These are phyloP conservation scores for Filobasidium uniguttulatum DNA, from an alignment of 1,284 basidiomycete species.

Conservation along the genomic window DNA sequence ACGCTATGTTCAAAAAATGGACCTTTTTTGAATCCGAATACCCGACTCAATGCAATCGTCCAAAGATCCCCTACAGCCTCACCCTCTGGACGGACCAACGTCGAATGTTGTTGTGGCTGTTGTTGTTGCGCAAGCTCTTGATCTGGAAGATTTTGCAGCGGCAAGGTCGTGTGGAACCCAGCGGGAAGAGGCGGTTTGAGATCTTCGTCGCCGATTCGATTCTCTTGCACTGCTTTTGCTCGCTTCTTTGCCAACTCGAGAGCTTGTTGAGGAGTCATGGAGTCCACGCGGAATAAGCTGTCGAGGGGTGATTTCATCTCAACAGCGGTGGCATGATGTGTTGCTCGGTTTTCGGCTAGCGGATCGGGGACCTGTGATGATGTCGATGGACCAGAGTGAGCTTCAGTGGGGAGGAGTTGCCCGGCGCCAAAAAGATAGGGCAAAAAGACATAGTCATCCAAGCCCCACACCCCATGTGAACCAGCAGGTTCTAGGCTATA, in stretches of 20 bases:
- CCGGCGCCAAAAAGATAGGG: constrained; percentile 77
- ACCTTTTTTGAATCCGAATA: constrained; percentile 66
- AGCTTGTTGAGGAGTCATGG: not conserved
- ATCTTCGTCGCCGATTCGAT: too few species aligned
- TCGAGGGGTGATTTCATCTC: too few species aligned
- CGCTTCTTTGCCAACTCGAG: constrained; percentile 69
- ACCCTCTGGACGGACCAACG: too few species aligned
- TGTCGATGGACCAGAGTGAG: constrained; percentile 23
- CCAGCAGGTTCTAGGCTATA: constrained; percentile 93
- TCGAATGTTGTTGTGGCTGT: too few species aligned
- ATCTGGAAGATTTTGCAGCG: too few species aligned
- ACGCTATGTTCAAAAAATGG: constrained; percentile 78
- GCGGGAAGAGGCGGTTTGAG: too few species aligned
- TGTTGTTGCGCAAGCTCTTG: too few species aligned
- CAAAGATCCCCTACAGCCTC: constrained; percentile 48
- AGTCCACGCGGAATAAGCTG: too few species aligned
- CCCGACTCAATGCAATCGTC: constrained; percentile 64
- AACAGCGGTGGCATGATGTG: not conserved
- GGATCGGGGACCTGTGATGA: not conserved
- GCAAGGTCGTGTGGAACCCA: too few species aligned
- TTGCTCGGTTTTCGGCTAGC: not conserved
- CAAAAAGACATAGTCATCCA: constrained; percentile 93
- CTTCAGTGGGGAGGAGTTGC: constrained; percentile 66
- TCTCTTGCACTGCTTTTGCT: too few species aligned
- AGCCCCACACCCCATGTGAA: constrained; percentile 94